A percentile compares a stretch with the other conserved stretches of the same genome.
Evolutionary conservation across 805 yeast species (phyloP).

Genomic region (Candida sphagnicola): DNA sequence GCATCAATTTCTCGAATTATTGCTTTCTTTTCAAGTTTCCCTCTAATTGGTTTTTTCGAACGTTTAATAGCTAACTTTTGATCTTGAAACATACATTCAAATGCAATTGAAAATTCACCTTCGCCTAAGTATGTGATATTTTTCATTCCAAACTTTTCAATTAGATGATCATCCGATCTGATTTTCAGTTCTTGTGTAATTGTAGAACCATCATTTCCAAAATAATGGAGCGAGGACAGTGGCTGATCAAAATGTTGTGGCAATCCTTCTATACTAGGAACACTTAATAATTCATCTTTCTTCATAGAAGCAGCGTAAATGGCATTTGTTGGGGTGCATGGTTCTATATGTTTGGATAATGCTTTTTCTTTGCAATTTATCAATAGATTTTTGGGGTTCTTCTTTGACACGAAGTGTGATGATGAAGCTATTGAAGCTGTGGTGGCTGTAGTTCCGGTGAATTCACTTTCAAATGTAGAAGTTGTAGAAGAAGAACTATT

Average conservation of each 20-base stretch:
- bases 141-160: slow-evolving; percentile 44
- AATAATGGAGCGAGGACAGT: background rate
- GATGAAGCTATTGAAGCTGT: slow-evolving; percentile 1
- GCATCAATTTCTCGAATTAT: slow-evolving; percentile 76
- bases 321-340: slow-evolving; percentile 15
- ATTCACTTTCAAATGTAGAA: background rate
- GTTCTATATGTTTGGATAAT: slow-evolving; percentile 9
- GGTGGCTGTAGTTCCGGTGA: background rate
- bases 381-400: background rate
- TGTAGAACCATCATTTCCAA: slow-evolving; percentile 5
- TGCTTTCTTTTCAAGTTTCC: slow-evolving; percentile 52
- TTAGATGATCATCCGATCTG: slow-evolving; percentile 39
- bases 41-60: slow-evolving; percentile 59
- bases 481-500: slow-evolving; percentile 1
- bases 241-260: background rate
- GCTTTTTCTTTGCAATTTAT: background rate
- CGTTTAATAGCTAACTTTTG: slow-evolving; percentile 84
- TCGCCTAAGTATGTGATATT: slow-evolving; percentile 70
- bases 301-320: slow-evolving; percentile 1
- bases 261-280: background rate
- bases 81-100: slow-evolving; percentile 66
- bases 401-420: slow-evolving; percentile 1
- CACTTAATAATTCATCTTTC: background rate
- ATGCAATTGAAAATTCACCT: slow-evolving; percentile 91
- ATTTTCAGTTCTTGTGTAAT: background rate